phyloP scores from a whole-genome alignment of 2,329 filamentous ascomycete genomes.

The Pseudophaeomoniella oleicola region DNA sequence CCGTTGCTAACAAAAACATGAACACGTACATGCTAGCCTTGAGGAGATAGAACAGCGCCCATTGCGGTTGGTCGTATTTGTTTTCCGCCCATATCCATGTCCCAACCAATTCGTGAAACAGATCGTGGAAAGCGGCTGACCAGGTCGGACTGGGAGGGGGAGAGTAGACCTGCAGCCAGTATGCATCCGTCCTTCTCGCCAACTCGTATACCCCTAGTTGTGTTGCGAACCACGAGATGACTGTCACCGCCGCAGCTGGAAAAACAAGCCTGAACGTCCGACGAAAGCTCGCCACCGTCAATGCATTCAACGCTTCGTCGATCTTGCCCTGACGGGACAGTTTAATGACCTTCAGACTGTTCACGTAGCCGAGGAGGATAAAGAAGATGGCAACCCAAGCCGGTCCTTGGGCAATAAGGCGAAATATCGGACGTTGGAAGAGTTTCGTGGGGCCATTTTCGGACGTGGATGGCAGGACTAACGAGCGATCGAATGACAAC shows the following conservation, averaged over 20 bases:
- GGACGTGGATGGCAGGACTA: conserved; percentile 33
- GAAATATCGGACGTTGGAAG: conserved; percentile 44
- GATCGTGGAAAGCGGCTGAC: conserved; percentile 26
- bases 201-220: conserved; percentile 44
- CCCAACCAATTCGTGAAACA: conserved; percentile 30
- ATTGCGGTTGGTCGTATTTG: conserved; percentile 42
- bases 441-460: conserved; percentile 31
- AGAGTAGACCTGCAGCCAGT: conserved; percentile 40
- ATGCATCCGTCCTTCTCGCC: conserved; percentile 42
- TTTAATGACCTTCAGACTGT: conserved; percentile 45
- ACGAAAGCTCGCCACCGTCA: conserved; percentile 43
- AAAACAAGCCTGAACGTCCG: conserved; percentile 44
- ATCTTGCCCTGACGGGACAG: conserved; percentile 39
- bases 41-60: conserved; percentile 42
- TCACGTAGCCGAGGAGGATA: conserved; percentile 50
- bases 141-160: conserved; percentile 27
- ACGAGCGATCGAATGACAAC: conserved; percentile 34
- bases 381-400: conserved; percentile 54
- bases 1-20: conserved; percentile 35
- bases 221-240: conserved; percentile 39
- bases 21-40: conserved; percentile 42
- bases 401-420: conserved; percentile 45
- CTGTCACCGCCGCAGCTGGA: conserved; percentile 40
- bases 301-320: conserved; percentile 36
- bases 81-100: conserved; percentile 40